Evolutionary conservation across 1,284 basidiomycete species (phyloP), one percentile per base, ranked within the genome.

Genomic region (Trichosporon sp.): DNA sequence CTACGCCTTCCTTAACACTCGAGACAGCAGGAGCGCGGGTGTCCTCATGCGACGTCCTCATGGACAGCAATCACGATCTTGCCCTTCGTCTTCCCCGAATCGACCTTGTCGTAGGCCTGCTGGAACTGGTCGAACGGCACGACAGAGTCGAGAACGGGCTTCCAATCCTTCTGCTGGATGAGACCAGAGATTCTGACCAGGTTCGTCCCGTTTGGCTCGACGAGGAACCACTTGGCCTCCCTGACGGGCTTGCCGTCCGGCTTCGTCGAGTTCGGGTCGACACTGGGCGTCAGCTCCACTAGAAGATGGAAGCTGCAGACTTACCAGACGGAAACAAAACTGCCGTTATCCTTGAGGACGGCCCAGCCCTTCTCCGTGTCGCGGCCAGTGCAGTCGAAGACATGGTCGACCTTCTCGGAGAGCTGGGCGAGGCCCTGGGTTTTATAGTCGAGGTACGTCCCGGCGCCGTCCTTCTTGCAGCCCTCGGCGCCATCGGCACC

Each of bases 211-310:
- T 68, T 62, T 29, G 71, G 71, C 65, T 47, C 15, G 60, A 72
- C 71, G 31, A 72, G 71, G 71, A 62, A 72, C 71, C 71, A 72
- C 65, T 68, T 62, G 6, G 66, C 66, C 1, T 58, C 62, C 11
- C 23, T 25, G 27, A 12, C 60, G 5, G 6, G 15, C 42, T 68
- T 68, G 38, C 42, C 62, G 12, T 34, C 38, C 3, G 70, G 70
- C 35, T 65, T 64, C 29, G 42, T 31, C 18, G 23, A 27, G 38
- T 35, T 18, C 12, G 70, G 70, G 51, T 69, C 65, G 27, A 21
- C 53, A 9, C 42, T 67, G 60, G 21, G 9, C 13, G 34, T 66
- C 34, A 66, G 56, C 35, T 25, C 6, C 8, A 13, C 18, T n/a
- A n/a, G 15, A 25, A 27, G 27, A 18, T 21, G 4, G 7, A 11